Evolutionary conservation across 306 rosid genomes (phyloP), one percentile per base, ranked within the genome.

Genomic region (Abrus pulchellus): DNA sequence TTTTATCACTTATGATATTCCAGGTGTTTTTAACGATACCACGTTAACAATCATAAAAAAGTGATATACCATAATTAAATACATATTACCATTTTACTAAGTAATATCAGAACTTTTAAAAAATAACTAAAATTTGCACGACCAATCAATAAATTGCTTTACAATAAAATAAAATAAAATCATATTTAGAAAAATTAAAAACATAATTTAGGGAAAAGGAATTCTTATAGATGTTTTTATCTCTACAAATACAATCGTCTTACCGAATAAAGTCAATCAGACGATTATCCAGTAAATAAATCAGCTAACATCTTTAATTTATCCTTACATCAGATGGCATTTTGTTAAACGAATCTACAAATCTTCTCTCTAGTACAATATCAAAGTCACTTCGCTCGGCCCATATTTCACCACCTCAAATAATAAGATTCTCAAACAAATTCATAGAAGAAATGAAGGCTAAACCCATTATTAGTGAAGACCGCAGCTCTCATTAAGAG

Each of bases 341-440:
- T 45, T 52, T 54, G 60, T 73, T 73, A 30, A 74, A 40, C 13
- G 75, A 84, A 29, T 62, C 87, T 61, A 75, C 60, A 63, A 29
- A 43, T 72, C 72, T 36, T 38, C 34, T 34, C 36, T 63, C 67
- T 27, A 63, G 43, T 45, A 44, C 68, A 59, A 75, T 34, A 67
- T 32, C 30, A 6, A 75, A 45, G 77, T 32, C 47, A 65, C 34
- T 63, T 71, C 53, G 47, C 27, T 55, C 12, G 14, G 14, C 53
- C 28, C 81, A 34, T 61, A 32, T 43, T 67, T 68, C n/a, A 29
- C 27, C 59, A 71, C 13, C 9, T 13, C 8, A 6, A 11, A 48
- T 11, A 30, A 74, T 12, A 11, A 59, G 32, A 60, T 50, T 60
- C 82, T 75, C 60, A 53, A 52, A 52, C 72, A 78, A 72, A 14